Percentiles rank a stretch among this genome's conserved stretches.
These are phyloP conservation scores for Leucaena leucocephala DNA, from an alignment of 306 rosid genomes.

Conservation along the genomic window DNA sequence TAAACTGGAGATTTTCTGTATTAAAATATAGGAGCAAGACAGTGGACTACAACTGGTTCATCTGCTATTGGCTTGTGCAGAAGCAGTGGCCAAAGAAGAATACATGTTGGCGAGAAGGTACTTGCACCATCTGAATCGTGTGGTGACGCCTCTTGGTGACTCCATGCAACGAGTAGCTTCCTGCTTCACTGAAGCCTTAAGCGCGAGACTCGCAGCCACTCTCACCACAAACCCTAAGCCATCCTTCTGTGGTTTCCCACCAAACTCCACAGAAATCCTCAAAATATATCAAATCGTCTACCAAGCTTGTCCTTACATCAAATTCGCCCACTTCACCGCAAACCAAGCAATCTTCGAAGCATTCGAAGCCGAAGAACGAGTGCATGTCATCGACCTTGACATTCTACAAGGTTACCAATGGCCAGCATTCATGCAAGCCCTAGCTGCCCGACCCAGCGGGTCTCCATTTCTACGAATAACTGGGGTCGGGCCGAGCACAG, in stretches of 20 bases:
- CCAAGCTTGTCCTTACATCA: constrained; percentile 91
- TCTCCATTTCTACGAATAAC: constrained; percentile 79
- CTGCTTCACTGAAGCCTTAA: constrained; percentile 82
- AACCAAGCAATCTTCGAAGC: constrained; percentile 94
- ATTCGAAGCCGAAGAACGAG: constrained; percentile 78
- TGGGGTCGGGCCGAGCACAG: constrained; percentile 53
- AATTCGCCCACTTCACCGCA: constrained; percentile 91
- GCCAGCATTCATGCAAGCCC: constrained; percentile 96
- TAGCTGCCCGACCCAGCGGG: constrained; percentile 64
- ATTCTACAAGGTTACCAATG: constrained; percentile 92
- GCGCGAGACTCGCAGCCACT: constrained; percentile 71
- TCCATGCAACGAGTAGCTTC: constrained; percentile 93
- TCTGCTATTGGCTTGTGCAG: constrained; percentile 90
- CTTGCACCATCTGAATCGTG: constrained; percentile 74
- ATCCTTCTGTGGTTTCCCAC: constrained; percentile 53
- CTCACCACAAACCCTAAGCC: constrained; percentile 43
- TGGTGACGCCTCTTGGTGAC: constrained; percentile 76
- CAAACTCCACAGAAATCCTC: constrained; percentile 77
- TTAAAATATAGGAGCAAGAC: constrained; percentile 67
- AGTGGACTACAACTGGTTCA: constrained; percentile 94
- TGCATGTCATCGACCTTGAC: constrained; percentile 83
- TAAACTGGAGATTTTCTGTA: background rate
- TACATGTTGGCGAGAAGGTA: constrained; percentile 85
- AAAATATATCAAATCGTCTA: constrained; percentile 85
- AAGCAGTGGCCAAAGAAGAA: constrained; percentile 90